Evolutionary conservation across 768 basidiomycete genomes (phyloP), one percentile per base, ranked within the genome.

Genomic region (Gymnopilus dilepis): DNA sequence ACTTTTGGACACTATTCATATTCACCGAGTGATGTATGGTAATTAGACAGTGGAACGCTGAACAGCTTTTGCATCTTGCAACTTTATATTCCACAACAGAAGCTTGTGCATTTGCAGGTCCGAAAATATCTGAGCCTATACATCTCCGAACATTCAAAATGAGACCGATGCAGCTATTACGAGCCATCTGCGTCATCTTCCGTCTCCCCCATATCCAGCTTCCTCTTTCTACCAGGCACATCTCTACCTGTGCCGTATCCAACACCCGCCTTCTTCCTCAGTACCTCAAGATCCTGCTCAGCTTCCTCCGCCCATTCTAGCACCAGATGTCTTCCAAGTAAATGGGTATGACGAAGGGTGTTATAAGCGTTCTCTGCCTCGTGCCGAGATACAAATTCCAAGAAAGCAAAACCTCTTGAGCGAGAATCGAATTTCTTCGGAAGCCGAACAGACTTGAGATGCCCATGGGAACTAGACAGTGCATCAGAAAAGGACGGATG

Each of bases 341-440:
- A 87, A 81, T 99, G 97, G 0, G 96, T 97, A 75, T 99, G 95
- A 66, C 87, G 85, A 22, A 99, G 84, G 11, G 94, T 88, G 26
- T 84, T 86, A 73, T 90, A 94, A 0, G 94, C 97, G 42, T 89
- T 89, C 73, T 94, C 91, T 2, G 97, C 97, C 69, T 99, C 97
- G 51, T 88, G 87, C 17, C 92, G 84, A 2, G 94, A 89, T 19
- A 92, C 84, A 72, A 99, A 99, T 65, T 99, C 96, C 68, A 98
- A 81, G 79, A 99, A 99, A 1, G 95, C 97, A 73, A 99, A 99
- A 3, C 97, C 97, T 31, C 97, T 88, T 1, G 92, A 88, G 45
- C 90, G 85, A 15, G 90, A 84, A 69, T 96, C 91, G 77, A 97
- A 92, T 72, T 95, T 95, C 74, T 90, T 91, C 15, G 97, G 97